Base-by-base conservation (phyloP, 2,329 filamentous ascomycete genomes). In the Hymenoscyphus albidus region DNA sequence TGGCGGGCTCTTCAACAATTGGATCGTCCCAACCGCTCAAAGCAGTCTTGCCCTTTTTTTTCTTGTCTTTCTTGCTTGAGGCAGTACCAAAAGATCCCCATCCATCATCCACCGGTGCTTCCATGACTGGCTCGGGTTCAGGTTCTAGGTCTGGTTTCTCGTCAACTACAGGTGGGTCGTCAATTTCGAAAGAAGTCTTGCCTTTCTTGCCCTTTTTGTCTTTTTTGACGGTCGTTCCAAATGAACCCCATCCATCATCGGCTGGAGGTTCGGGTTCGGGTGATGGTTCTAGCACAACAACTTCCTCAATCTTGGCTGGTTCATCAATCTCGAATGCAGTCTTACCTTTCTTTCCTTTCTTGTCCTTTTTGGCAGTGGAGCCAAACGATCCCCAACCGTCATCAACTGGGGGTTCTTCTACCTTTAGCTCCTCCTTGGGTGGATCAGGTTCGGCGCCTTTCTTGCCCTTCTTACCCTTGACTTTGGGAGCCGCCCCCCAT, bases 401-500 rank as follows among this genome's bases (percentile, higher is more conserved):
- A 27, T 65, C 65, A 10, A 70, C 69, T 35, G 65, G 63, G 2
- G 59, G 70, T 65, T 75, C 73, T 61, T 70, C 67, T 27, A 69
- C 61, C 58, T 69, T 70, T 5, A 66, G 61, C 61, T 72, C 72
- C 18, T 69, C 69, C 57, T 67, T 70, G 27, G 65, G 64, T 39
- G 73, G 68, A 38, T 76, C 75, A 12, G 73, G 72, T 18, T 74
- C 72, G 55, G 55, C 55, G 10, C 66, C 67, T 64, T 75, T 71
- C 64, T 73, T 72, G 5, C 68, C 70, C 56, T 78, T 79, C 57
- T 76, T 84, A 12, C n/a, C 48, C 73, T 86, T 87, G 69, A 83
- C 83, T 69, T 79, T 81, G 63, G 77, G 75, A 18, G 48, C 10
- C 13, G 76, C 74, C 5, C 78, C 77, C 72, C 83, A 84, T 10